A percentile compares a stretch with the other conserved stretches of the same genome.
phyloP scores from a whole-genome alignment of 2,329 filamentous ascomycete species.

The Dendryphion nanum region DNA sequence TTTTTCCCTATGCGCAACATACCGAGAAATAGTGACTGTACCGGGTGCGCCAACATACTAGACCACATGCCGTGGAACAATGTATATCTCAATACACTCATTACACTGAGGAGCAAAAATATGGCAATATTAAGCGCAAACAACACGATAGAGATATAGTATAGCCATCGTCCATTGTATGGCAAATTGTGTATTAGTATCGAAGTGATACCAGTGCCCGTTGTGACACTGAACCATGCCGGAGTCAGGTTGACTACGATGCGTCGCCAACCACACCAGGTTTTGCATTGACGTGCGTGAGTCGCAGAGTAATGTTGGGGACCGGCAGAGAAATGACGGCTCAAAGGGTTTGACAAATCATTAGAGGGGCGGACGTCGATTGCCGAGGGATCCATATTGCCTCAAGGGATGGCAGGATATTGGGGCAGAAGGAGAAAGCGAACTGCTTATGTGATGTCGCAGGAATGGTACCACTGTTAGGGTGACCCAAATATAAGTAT shows the following conservation, averaged over 20 bases:
- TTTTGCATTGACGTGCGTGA: too few relatives aligned
- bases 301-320: too few relatives aligned
- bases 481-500: too few relatives aligned
- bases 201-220: background rate
- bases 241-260: background rate
- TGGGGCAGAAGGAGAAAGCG: too few relatives aligned
- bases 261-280: conserved; percentile 36
- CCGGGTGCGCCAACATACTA: background rate
- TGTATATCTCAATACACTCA: background rate
- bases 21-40: background rate
- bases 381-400: too few relatives aligned
- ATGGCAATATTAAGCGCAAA: background rate
- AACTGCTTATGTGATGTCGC: too few relatives aligned
- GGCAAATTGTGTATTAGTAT: background rate
- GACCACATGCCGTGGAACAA: background rate
- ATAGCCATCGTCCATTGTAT: background rate
- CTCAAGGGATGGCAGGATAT: too few relatives aligned
- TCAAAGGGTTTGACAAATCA: too few relatives aligned
- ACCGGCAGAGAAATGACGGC: too few relatives aligned
- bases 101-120: background rate
- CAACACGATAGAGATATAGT: background rate
- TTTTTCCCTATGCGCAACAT: too few relatives aligned
- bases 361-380: too few relatives aligned
- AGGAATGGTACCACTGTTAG: too few relatives aligned
- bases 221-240: background rate